A percentile compares a stretch with the other conserved stretches of the same genome.
phyloP scores from a whole-genome alignment of 495 filamentous ascomycete genomes.

The Penicillium coprophilum region DNA sequence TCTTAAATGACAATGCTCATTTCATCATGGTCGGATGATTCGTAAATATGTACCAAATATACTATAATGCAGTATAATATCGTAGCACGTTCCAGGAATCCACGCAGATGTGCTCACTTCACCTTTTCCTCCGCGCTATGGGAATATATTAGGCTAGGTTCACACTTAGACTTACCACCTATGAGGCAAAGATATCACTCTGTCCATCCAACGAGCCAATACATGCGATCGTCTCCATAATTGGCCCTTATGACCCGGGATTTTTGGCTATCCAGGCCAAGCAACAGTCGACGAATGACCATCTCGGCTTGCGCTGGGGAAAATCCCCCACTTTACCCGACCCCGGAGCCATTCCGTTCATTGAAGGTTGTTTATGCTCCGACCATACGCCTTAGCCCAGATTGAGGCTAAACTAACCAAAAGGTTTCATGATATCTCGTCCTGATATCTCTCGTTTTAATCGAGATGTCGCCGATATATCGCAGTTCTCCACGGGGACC shows the following conservation, averaged over 20 bases:
- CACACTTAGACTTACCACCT: background rate
- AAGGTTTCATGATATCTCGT: background rate
- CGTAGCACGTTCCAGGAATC: background rate
- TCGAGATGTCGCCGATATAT: conserved; percentile 25
- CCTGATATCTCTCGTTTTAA: conserved; percentile 8
- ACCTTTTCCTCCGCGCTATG: background rate
- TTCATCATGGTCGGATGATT: background rate
- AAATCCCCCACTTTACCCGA: conserved; percentile 16
- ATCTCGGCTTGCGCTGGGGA: conserved; percentile 18
- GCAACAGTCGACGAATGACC: conserved; percentile 19
- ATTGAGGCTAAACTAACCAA: background rate
- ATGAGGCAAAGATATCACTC: background rate
- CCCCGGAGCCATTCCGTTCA: background rate
- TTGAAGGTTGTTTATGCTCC: background rate
- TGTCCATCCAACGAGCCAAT: background rate
- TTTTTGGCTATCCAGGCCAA: background rate
- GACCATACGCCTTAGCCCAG: background rate
- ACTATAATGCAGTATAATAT: background rate
- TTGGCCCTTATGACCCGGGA: background rate
- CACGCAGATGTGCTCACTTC: background rate
- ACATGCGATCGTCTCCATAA: background rate
- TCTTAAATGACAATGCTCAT: background rate
- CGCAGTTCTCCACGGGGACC: conserved; percentile 27
- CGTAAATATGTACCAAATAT: background rate
- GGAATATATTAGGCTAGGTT: background rate